These are phyloP conservation scores for Carex myosuroides DNA, from an alignment of 176 grass and related monocot genomes.

Conservation along the genomic window DNA sequence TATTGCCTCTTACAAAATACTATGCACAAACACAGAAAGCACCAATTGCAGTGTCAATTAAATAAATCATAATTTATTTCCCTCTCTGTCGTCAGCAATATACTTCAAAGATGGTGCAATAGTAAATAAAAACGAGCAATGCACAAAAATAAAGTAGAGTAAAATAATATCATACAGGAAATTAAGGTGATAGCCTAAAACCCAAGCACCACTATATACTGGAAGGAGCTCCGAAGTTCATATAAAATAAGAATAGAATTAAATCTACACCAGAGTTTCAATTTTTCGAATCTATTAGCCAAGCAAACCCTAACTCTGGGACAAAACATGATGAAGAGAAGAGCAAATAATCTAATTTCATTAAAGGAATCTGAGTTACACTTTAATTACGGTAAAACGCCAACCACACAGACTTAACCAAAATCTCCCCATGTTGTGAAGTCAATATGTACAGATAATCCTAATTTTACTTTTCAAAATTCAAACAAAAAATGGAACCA, in stretches of 20 bases:
- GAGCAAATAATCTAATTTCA: neutral
- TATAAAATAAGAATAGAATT: neutral
- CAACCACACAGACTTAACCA: neutral
- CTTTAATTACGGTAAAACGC: neutral
- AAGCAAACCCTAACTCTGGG: slow-evolving; percentile 7
- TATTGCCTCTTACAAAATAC: neutral
- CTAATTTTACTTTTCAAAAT: neutral
- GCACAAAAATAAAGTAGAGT: neutral
- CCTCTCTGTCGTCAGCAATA: neutral
- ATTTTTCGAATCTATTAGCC: neutral
- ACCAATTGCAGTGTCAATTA: neutral
- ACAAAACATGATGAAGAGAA: neutral
- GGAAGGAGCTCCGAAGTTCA: neutral
- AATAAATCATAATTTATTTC: neutral
- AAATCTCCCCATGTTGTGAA: neutral
- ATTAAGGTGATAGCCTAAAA: neutral
- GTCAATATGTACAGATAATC: neutral
- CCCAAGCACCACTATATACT: neutral
- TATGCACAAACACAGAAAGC: neutral
- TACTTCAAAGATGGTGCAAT: neutral
- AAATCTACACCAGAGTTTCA: neutral
- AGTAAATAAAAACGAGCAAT: neutral
- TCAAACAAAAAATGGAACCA: neutral
- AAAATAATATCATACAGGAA: neutral
- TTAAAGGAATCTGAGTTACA: neutral